Percentiles rank a stretch among this genome's conserved stretches.
phyloP scores from a whole-genome alignment of 805 yeast species.

The Jamesozyma lodderae region DNA sequence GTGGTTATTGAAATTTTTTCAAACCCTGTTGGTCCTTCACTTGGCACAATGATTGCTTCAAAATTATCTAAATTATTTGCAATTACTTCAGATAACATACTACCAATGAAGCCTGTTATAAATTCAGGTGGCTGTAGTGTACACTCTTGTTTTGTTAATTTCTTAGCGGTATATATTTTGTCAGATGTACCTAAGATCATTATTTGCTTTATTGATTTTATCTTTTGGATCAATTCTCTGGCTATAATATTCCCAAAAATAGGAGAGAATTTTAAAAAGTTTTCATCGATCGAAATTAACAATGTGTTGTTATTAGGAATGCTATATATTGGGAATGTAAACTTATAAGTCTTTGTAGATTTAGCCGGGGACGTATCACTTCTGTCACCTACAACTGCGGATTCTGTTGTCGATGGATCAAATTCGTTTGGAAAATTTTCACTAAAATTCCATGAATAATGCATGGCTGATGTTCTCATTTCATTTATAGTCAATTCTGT shows the following conservation, averaged over 20 bases:
- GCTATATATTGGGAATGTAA: slow-evolving; percentile 16
- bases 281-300: slow-evolving; percentile 23
- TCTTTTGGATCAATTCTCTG: slow-evolving; percentile 13
- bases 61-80: slow-evolving; percentile 7
- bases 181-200: slow-evolving; percentile 24
- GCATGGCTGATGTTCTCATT: background rate
- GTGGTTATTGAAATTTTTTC: slow-evolving; percentile 37
- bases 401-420: slow-evolving; percentile 9
- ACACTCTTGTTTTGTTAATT: slow-evolving; percentile 19
- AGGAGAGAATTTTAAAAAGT: slow-evolving; percentile 29
- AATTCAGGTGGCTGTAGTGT: slow-evolving; percentile 50
- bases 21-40: slow-evolving; percentile 56
- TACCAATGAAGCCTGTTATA: slow-evolving; percentile 49
- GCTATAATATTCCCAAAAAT: slow-evolving; percentile 29
- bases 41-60: slow-evolving; percentile 29
- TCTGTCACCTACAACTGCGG: background rate
- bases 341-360: slow-evolving; percentile 7
- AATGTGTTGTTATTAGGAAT: slow-evolving; percentile 11
- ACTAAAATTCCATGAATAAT: slow-evolving; percentile 17
- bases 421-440: slow-evolving; percentile 24
- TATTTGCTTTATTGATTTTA: slow-evolving; percentile 31
- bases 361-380: slow-evolving; percentile 4
- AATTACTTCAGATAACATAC: slow-evolving; percentile 29
- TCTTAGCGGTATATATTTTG: slow-evolving; percentile 18
- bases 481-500: slow-evolving; percentile 7